phyloP scores from a whole-genome alignment of 139 green algal species.

The Tetradesmus obliquus region DNA sequence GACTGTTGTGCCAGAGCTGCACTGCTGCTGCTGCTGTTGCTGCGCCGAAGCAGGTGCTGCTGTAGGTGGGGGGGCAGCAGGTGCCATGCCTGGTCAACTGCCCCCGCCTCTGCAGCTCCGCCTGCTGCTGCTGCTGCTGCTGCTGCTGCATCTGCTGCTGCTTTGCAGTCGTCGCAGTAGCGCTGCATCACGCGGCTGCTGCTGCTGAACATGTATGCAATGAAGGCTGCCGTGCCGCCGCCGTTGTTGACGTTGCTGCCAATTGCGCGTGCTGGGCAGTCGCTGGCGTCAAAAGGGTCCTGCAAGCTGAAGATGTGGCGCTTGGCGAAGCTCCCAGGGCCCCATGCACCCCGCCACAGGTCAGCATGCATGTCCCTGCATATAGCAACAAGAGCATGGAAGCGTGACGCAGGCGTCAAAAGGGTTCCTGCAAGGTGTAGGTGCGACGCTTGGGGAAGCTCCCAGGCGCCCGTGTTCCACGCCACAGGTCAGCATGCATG shows the following conservation, averaged over 20 bases:
- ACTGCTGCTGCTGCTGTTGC: background rate
- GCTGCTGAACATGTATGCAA: constrained; percentile 25
- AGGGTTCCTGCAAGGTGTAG: constrained; percentile 52
- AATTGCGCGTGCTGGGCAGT: constrained; percentile 57
- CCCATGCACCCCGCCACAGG: background rate
- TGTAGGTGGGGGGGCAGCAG: too few species aligned
- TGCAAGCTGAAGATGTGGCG: constrained; percentile 36
- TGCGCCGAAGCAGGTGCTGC: background rate
- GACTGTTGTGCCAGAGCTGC: background rate
- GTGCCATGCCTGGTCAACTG: background rate
- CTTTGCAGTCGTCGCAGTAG: background rate
- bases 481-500: constrained; percentile 27
- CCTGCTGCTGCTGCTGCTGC: background rate
- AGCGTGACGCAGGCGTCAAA: too few species aligned
- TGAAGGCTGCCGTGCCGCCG: constrained; percentile 17
- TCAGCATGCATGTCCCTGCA: constrained; percentile 18
- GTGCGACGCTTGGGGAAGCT: constrained; percentile 1
- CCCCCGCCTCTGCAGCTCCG: background rate
- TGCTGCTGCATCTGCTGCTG: background rate
- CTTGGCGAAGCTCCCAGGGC: background rate
- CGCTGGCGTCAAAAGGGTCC: constrained; percentile 60
- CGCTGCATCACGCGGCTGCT: constrained; percentile 29
- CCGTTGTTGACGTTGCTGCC: constrained; percentile 13
- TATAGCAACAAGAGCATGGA: background rate
- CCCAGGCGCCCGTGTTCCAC: background rate